Percentiles rank a stretch among this genome's conserved stretches.
Evolutionary conservation across 352 stramenopile genomes (phyloP).

Genomic region (Phytophthora foliorum): DNA sequence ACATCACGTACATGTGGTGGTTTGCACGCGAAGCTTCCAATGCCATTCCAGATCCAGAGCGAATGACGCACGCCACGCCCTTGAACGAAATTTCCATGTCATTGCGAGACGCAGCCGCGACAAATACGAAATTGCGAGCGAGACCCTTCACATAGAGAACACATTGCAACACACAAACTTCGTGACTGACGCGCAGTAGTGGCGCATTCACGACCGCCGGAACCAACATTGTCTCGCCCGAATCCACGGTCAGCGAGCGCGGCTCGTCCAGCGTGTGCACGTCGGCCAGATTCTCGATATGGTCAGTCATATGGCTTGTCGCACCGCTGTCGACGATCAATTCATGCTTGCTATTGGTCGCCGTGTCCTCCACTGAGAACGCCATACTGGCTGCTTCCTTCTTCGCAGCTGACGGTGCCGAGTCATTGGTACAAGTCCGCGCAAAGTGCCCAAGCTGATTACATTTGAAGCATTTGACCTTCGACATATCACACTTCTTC

Average conservation of each 20-base stretch:
- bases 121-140: conserved; percentile 16
- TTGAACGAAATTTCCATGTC: conserved; percentile 12
- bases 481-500: conserved; percentile 14
- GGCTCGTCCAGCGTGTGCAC: conserved; percentile 6
- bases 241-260: conserved; percentile 9
- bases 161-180: conserved; percentile 17
- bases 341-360: conserved; percentile 4
- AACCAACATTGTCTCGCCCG: not conserved
- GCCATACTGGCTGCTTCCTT: conserved; percentile 6
- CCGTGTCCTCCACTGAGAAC: conserved; percentile 14
- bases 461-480: conserved; percentile 20
- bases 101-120: conserved; percentile 8
- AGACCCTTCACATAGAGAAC: conserved; percentile 15
- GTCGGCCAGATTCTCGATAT: conserved; percentile 9
- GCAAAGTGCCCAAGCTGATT: conserved; percentile 4
- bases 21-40: not conserved
- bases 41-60: not conserved
- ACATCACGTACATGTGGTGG: conserved; percentile 10
- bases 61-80: not conserved
- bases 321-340: conserved; percentile 14
- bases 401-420: not conserved
- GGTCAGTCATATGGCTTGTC: conserved; percentile 21
- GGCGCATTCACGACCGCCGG: conserved; percentile 1
- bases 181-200: not conserved
- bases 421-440: conserved; percentile 7